Evolutionary conservation across 1,284 basidiomycete species (phyloP), one percentile per base, ranked within the genome.

Genomic region (Rhizoctonia solani): DNA sequence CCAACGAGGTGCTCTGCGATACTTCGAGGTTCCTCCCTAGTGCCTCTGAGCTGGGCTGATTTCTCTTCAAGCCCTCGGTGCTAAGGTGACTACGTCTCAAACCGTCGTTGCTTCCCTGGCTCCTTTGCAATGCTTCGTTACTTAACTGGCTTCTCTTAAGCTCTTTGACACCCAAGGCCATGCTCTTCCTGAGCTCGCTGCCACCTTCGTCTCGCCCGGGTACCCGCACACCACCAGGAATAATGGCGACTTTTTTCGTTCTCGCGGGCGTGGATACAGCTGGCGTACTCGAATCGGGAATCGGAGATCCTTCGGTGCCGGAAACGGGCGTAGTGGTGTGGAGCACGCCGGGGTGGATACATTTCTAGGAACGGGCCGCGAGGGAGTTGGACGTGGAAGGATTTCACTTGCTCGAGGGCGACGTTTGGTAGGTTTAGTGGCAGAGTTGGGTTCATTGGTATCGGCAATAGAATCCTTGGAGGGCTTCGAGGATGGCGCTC

Each of bases 401-500:
- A 66, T 53, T 14, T 66, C 63, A 21, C 63, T 66, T 21, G 30
- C 37, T 4, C 63, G 63, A 0, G 63, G 63, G 21, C 63, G 63
- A 37, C 54, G 63, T 23, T 50, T 49, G 9, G 23, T 21, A 13
- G 47, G 59, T 37, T 63, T 63, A n/a, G 42, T 19, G 5, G n/a
- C 4, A 4, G 46, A 23, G 25, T 4, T 44, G 41, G 41, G 41
- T 16, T 44, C 41, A 6, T 44, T 16, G 23, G 46, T 6, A 6
- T 49, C 46, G 46, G 23, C 5, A 11, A 44, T 46, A 23, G 34
- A 29, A 2, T 59, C 56, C 11, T 29, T 21, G 6, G 29, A 30
- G 8, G 59, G 59, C 32, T 54, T 54, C 32, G 50, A 21, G 11
- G 52, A 21, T 3, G 53, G 34, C 16, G 19, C 25, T 53, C 30